Conservation (phyloP, 208 protist species). For the Angomonas desouzai region DNA sequence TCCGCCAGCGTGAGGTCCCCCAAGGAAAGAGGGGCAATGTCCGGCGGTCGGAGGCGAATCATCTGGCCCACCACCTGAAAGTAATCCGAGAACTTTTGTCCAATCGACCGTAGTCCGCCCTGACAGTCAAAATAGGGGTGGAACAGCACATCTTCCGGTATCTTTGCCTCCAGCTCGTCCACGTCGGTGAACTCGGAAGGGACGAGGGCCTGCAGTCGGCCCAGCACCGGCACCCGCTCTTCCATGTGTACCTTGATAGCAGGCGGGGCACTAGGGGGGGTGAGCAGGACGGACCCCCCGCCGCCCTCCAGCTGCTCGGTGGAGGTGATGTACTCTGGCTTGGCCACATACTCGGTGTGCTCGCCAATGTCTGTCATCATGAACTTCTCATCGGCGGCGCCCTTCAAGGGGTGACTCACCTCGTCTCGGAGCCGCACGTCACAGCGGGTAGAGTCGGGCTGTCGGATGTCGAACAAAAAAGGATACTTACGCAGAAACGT, state of each 20-base stretch:
- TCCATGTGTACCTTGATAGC: constrained; percentile 74
- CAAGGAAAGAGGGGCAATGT: constrained; percentile 75
- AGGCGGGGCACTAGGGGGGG: constrained; percentile 51
- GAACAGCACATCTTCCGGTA: constrained; percentile 82
- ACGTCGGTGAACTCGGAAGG: constrained; percentile 57
- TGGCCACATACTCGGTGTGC: constrained; percentile 59
- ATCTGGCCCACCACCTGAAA: constrained; percentile 75
- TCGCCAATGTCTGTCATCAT: constrained; percentile 80
- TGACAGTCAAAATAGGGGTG: constrained; percentile 90
- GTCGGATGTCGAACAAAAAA: constrained; percentile 72
- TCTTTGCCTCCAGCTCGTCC: constrained; percentile 60
- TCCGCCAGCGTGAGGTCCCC: constrained; percentile 59
- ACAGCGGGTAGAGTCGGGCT: constrained; percentile 23
- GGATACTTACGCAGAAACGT: constrained; percentile 58
- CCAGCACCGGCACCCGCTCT: constrained; percentile 79
- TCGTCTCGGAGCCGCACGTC: constrained; percentile 69
- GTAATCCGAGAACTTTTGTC: constrained; percentile 76
- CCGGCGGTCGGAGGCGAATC: constrained; percentile 60
- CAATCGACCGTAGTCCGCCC: constrained; percentile 77
- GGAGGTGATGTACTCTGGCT: constrained; percentile 66
- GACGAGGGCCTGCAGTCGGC: constrained; percentile 66
- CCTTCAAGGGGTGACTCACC: constrained; percentile 66
- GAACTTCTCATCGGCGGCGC: constrained; percentile 79
- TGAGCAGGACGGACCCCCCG: constrained; percentile 37
- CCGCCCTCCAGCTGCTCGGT: constrained; percentile 61